Percentiles rank a stretch among this genome's conserved stretches.
These are phyloP conservation scores for Claviceps sorghi DNA, from an alignment of 2,329 filamentous ascomycete genomes.

Conservation along the genomic window DNA sequence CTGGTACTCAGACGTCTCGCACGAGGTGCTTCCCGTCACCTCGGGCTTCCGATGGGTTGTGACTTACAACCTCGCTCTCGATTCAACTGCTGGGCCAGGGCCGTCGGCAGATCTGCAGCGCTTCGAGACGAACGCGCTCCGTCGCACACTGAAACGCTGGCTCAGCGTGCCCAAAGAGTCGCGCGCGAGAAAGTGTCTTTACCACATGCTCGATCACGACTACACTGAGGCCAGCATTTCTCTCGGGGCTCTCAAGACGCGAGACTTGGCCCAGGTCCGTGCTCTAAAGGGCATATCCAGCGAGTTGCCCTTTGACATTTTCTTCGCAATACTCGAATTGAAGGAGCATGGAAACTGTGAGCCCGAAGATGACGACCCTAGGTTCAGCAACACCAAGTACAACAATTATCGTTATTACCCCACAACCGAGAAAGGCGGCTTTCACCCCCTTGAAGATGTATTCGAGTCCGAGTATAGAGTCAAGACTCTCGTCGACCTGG, in stretches of 20 bases:
- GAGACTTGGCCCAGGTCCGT: conserved; percentile 14
- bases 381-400: neutral
- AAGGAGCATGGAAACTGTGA: conserved; percentile 11
- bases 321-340: conserved; percentile 19
- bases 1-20: conserved; percentile 38
- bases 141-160: conserved; percentile 15
- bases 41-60: conserved; percentile 35
- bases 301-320: conserved; percentile 16
- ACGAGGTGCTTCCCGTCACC: conserved; percentile 32
- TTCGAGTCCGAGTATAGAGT: conserved; percentile 5
- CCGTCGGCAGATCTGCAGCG: conserved; percentile 11
- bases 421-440: conserved; percentile 3
- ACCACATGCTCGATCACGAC: conserved; percentile 19
- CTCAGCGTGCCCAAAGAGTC: conserved; percentile 3
- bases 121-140: conserved; percentile 7
- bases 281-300: conserved; percentile 11
- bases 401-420: conserved; percentile 4
- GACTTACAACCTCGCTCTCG: conserved; percentile 33
- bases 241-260: conserved; percentile 12
- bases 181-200: conserved; percentile 9
- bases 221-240: conserved; percentile 21
- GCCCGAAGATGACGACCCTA: neutral
- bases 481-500: conserved; percentile 15
- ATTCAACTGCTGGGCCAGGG: conserved; percentile 5
- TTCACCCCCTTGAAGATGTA: conserved; percentile 8